These are phyloP conservation scores for Talaromyces adpressus DNA, from an alignment of 495 filamentous ascomycete genomes.

Conservation along the genomic window DNA sequence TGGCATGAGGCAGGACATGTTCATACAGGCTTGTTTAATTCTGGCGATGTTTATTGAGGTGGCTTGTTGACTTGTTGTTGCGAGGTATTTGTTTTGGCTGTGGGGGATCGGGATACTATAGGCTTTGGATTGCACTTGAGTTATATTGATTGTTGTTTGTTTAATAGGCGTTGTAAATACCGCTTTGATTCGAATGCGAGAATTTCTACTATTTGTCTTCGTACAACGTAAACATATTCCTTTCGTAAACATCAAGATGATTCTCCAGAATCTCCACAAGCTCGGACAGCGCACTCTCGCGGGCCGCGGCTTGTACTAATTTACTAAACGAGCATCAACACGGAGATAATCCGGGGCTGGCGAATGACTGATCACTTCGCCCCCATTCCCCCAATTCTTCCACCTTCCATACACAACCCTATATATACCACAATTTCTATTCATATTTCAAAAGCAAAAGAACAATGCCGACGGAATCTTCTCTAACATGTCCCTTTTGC, in stretches of 20 bases:
- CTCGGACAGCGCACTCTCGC: background rate
- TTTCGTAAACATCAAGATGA: no score
- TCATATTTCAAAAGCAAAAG: no score
- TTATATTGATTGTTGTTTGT: conserved; percentile 4
- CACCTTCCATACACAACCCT: background rate
- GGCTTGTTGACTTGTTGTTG: conserved; percentile 4
- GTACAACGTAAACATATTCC: background rate
- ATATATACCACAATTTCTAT: background rate
- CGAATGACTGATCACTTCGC: background rate
- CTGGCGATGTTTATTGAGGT: background rate
- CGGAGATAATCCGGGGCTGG: background rate
- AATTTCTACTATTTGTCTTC: background rate
- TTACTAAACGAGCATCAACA: background rate
- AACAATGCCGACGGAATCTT: background rate
- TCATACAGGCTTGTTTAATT: background rate
- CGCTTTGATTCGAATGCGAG: conserved; percentile 1
- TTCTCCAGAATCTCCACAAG: background rate
- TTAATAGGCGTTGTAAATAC: conserved; percentile 10
- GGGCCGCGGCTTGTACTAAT: background rate
- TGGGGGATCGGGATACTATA: background rate
- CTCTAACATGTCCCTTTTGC: conserved; percentile 31
- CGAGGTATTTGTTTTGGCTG: conserved; percentile 4
- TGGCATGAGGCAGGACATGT: background rate
- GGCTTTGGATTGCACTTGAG: conserved; percentile 7
- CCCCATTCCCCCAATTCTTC: background rate